These are phyloP conservation scores for Aspergillus piperis DNA, from an alignment of 2,329 filamentous ascomycete genomes.

Conservation along the genomic window DNA sequence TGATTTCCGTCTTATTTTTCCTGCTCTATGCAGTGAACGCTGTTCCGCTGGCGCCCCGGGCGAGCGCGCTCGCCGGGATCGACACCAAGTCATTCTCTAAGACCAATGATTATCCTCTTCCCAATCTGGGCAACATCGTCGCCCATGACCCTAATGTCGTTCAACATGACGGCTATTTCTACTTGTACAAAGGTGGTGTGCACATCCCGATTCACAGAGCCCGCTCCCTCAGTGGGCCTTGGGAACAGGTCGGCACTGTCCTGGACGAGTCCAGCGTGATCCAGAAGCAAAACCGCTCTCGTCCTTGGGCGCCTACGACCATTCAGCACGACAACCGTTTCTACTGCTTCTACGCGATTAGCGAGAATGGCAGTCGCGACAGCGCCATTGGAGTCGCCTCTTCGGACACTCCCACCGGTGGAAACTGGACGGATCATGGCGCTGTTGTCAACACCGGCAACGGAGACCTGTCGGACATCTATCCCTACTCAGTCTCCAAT, in stretches of 20 bases:
- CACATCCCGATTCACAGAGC: conserved; percentile 31
- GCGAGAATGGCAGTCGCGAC: conserved; percentile 28
- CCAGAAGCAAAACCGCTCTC: conserved; percentile 30
- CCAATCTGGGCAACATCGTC: conserved; percentile 32
- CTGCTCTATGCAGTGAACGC: conserved; percentile 19
- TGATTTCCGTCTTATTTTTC: background rate
- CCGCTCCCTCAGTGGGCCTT: conserved; percentile 33
- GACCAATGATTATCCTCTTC: conserved; percentile 27
- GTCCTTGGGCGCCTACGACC: conserved; percentile 40
- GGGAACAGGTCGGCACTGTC: conserved; percentile 35
- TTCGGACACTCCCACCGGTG: conserved; percentile 25
- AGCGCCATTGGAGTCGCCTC: conserved; percentile 42
- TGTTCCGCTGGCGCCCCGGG: background rate
- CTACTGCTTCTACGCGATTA: conserved; percentile 43
- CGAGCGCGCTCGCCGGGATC: background rate
- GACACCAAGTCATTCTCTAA: conserved; percentile 26
- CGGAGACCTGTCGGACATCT: conserved; percentile 27
- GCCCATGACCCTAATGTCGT: conserved; percentile 40
- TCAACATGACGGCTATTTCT: conserved; percentile 29
- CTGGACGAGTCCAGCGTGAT: conserved; percentile 34
- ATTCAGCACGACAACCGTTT: conserved; percentile 32
- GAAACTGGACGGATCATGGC: conserved; percentile 39
- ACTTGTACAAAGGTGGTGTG: conserved; percentile 37
- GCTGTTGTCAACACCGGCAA: conserved; percentile 34
- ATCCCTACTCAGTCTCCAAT: conserved; percentile 38